These are phyloP conservation scores for Trebouxia gelatinosa DNA, from an alignment of 163 green algal genomes.

Conservation along the genomic window DNA sequence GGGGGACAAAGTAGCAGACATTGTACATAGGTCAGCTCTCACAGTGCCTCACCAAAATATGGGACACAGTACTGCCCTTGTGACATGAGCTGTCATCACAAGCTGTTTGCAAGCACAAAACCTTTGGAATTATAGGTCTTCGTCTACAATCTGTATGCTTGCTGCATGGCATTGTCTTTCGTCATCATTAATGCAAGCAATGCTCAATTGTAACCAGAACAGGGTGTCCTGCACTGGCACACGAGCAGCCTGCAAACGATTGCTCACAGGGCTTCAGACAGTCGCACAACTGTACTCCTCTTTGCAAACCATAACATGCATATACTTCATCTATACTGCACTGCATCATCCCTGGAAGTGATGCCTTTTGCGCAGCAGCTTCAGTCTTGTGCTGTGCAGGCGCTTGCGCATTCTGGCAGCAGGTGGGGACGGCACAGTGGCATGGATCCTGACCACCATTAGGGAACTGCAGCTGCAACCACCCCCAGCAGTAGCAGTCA, in stretches of 20 bases:
- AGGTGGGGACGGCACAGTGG: constrained; percentile 84
- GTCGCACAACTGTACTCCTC: not conserved
- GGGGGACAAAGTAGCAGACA: constrained; percentile 35
- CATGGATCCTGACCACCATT: constrained; percentile 81
- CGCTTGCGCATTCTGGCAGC: constrained; percentile 58
- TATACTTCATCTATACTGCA: not conserved
- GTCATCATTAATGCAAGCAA: not conserved
- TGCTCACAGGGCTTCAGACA: too few species aligned
- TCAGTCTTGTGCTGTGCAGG: constrained; percentile 10
- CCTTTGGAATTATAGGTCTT: too few species aligned
- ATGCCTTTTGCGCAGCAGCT: not conserved
- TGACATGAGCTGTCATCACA: not conserved
- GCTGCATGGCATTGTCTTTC: too few species aligned
- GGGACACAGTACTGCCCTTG: constrained; percentile 3
- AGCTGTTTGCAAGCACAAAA: not conserved
- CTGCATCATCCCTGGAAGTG: not conserved
- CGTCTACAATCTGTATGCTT: too few species aligned
- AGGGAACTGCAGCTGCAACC: constrained; percentile 54
- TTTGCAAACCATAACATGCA: not conserved
- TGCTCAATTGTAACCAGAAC: not conserved
- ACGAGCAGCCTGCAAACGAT: too few species aligned
- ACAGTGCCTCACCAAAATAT: not conserved
- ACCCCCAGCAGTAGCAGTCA: constrained; percentile 69
- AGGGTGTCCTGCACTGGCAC: not conserved
- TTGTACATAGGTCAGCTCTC: constrained; percentile 37